Evolutionary conservation across 768 basidiomycete species (phyloP).

Genomic region (Saitozyma podzolica): DNA sequence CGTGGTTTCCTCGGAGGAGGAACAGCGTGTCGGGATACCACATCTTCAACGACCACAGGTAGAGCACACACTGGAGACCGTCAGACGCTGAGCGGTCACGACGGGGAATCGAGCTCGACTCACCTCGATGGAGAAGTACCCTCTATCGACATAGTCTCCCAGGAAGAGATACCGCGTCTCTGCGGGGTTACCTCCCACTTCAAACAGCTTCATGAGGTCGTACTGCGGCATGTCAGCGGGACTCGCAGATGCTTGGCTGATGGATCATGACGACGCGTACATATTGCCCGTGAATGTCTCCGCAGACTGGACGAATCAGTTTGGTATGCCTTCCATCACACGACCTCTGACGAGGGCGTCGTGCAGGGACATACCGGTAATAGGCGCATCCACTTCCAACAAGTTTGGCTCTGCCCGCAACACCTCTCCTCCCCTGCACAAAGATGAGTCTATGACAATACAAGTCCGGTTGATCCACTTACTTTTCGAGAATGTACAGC

Average conservation of each 20-base stretch:
- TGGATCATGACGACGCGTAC: constrained; percentile 56
- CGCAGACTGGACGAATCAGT: constrained; percentile 73
- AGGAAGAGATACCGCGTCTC: constrained; percentile 90
- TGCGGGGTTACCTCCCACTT: constrained; percentile 90
- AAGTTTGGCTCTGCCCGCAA: constrained; percentile 84
- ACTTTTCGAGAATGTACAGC: constrained; percentile 81
- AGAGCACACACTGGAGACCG: constrained; percentile 80
- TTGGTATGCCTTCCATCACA: not conserved
- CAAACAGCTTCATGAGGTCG: constrained; percentile 92
- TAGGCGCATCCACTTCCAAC: constrained; percentile 91
- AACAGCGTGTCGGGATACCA: constrained; percentile 98
- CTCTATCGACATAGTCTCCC: constrained; percentile 90
- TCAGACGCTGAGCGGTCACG: not conserved
- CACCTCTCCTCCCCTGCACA: constrained; percentile 61
- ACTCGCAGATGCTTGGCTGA: not conserved
- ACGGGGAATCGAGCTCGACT: constrained; percentile 17
- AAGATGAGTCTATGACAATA: not conserved
- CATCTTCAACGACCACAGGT: constrained; percentile 97
- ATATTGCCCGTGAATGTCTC: constrained; percentile 99
- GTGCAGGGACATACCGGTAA: constrained; percentile 70
- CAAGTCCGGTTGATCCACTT: constrained; percentile 10
- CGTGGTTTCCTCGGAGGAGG: constrained; percentile 95
- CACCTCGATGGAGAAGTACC: constrained; percentile 91
- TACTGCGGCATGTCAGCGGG: constrained; percentile 58
- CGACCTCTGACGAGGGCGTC: constrained; percentile 13